Evolutionary conservation across 345 rosid species (phyloP), one percentile per base, ranked within the genome.

Genomic region (Gossypium longicalyx): DNA sequence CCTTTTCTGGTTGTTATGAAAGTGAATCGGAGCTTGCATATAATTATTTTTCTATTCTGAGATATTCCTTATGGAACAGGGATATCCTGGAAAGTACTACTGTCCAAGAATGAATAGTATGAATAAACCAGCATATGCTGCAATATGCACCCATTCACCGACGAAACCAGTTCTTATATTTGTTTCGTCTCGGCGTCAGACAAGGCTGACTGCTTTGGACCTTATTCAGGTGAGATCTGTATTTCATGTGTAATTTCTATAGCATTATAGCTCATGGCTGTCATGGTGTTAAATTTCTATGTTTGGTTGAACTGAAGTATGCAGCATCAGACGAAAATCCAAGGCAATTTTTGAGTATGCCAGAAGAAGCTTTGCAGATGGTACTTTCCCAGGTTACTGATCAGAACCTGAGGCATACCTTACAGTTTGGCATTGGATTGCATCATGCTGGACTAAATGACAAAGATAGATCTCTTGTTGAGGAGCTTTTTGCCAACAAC

Each of bases 51-150:
- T 38, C 69, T 9, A 53, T 17, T 62, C 23, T 34, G 11, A 63
- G 61, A 20, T 76, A 4, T 65, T 16, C 15, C 25, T 74, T 77
- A 22, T 67, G 51, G 61, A 74, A 75, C 91, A 94, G 98, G 98
- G 98, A 73, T 94, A 94, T 80, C 97, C 98, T 22, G 98, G 98
- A 76, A 94, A 94, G 81, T 91, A 81, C 76, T 92, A 92, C 80
- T 89, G 93, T 79, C 98, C 98, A 29, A 86, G 98, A 79, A 94
- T 94, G 98, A 91, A 89, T 74, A 94, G 97, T 84, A 94, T 94
- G 98, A 94, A 94, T 73, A 94, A 92, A 81, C 98, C 98, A 78
- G 89, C 98, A 74, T 94, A 94, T 84, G 98, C 98, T 76, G 98
- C 98, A 79, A 94, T 94, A 76, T 88, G 95, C 73, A 92, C 98